These are phyloP conservation scores for Chalciporus chontae DNA, from an alignment of 768 basidiomycete species.

Conservation along the genomic window DNA sequence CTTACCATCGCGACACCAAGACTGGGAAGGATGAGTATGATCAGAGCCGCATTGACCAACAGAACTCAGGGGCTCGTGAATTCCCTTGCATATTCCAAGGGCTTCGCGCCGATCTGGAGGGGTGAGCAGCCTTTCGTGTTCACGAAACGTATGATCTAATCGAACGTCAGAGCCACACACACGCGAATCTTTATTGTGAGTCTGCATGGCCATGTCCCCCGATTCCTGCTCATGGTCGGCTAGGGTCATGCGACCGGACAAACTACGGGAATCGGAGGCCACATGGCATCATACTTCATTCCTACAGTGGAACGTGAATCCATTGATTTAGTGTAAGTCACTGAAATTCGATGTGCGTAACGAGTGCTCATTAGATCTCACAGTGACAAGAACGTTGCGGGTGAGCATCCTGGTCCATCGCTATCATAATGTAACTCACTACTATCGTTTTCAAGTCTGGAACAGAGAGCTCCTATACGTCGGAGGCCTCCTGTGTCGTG, in stretches of 20 bases:
- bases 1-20: not conserved
- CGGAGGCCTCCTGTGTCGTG: slow-evolving; percentile 77
- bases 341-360: not conserved
- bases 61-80: not conserved
- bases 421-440: too few species aligned
- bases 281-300: too few species aligned
- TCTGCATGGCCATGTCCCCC: not conserved
- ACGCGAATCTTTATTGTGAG: slow-evolving; percentile 79
- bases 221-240: not conserved
- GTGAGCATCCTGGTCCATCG: slow-evolving; percentile 34
- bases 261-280: not conserved
- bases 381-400: slow-evolving; percentile 42
- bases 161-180: slow-evolving; percentile 46
- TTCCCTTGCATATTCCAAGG: slow-evolving; percentile 4
- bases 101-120: slow-evolving; percentile 6
- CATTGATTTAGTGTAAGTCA: not conserved
- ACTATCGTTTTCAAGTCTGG: slow-evolving; percentile 51
- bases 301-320: not conserved
- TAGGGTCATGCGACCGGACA: not conserved
- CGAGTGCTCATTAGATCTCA: not conserved
- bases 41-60: not conserved
- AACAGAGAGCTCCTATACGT: slow-evolving; percentile 83
- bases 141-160: not conserved
- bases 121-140: slow-evolving; percentile 2
- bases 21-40: slow-evolving; percentile 8